phyloP scores from a whole-genome alignment of 345 rosid genomes.

The Eucalyptus victrix region DNA sequence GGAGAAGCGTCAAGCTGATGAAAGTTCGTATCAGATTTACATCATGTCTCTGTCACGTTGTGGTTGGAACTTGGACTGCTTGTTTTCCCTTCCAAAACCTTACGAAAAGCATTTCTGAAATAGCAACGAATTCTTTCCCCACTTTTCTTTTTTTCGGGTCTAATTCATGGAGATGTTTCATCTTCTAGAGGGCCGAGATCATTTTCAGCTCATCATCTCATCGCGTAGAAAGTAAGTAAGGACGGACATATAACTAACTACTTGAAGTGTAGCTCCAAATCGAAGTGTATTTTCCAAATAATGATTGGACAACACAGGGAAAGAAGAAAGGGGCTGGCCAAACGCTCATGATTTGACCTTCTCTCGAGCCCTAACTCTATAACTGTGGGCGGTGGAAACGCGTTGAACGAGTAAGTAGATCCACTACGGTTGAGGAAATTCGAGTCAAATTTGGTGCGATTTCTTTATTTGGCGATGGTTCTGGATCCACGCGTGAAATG shows the following conservation, averaged over 20 bases:
- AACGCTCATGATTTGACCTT: neutral
- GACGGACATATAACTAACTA: neutral
- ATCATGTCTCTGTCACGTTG: neutral
- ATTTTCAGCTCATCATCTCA: neutral
- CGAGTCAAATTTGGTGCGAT: neutral
- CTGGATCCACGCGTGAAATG: neutral
- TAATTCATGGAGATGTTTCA: neutral
- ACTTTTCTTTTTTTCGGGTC: neutral
- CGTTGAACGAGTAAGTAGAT: neutral
- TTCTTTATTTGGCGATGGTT: neutral
- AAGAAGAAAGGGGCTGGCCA: neutral
- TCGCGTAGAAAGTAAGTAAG: neutral
- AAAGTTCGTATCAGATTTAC: neutral
- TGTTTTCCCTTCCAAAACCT: neutral
- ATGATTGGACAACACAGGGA: neutral
- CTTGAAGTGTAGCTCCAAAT: neutral
- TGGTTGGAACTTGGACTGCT: neutral
- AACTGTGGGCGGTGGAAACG: neutral
- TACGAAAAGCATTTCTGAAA: too few species aligned
- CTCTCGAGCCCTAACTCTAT: neutral
- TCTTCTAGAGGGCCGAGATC: neutral
- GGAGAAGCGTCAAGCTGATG: neutral
- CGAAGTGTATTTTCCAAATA: neutral
- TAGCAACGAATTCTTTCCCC: neutral
- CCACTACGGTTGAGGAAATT: neutral